phyloP scores from a whole-genome alignment of 2,329 filamentous ascomycete genomes.

The Aureobasidium sp. region DNA sequence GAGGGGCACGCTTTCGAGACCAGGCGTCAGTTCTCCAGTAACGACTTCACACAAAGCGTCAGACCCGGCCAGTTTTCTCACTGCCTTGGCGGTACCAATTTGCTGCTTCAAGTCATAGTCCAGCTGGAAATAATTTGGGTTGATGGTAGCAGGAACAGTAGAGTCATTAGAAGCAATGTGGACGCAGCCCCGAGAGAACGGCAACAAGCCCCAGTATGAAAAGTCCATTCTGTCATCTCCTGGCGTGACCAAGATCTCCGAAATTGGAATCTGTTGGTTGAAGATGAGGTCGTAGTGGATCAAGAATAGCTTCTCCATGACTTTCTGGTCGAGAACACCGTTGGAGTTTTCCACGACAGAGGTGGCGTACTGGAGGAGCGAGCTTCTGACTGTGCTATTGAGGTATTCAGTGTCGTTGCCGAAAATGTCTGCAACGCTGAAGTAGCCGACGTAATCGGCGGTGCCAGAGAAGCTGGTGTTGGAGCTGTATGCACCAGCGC shows the following conservation, averaged over 20 bases:
- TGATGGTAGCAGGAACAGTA: slow-evolving; percentile 30
- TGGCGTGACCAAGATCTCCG: slow-evolving; percentile 40
- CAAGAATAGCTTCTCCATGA: slow-evolving; percentile 40
- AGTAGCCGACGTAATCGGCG: slow-evolving; percentile 29
- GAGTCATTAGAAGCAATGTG: slow-evolving; percentile 28
- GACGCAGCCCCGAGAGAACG: slow-evolving; percentile 31
- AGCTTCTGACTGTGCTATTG: slow-evolving; percentile 20
- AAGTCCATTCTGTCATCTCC: slow-evolving; percentile 27
- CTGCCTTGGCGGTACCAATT: slow-evolving; percentile 26
- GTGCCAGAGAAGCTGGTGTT: slow-evolving; percentile 26
- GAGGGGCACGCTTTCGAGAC: slow-evolving; percentile 4
- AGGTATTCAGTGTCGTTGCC: slow-evolving; percentile 22
- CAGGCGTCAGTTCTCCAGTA: slow-evolving; percentile 15
- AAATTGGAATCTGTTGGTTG: slow-evolving; percentile 37
- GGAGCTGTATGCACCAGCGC: slow-evolving; percentile 19
- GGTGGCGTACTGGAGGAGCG: slow-evolving; percentile 25
- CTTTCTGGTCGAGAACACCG: slow-evolving; percentile 31
- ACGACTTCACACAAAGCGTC: slow-evolving; percentile 21
- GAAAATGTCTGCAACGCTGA: slow-evolving; percentile 31
- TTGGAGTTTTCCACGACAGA: slow-evolving; percentile 23
- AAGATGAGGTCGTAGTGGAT: slow-evolving; percentile 46
- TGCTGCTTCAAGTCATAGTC: slow-evolving; percentile 31
- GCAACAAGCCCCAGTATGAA: slow-evolving; percentile 32
- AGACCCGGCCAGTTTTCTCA: slow-evolving; percentile 21
- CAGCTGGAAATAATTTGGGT: slow-evolving; percentile 37